Evolutionary conservation across 108 stramenopile species (phyloP).

Genomic region (Conticribra guillardii): DNA sequence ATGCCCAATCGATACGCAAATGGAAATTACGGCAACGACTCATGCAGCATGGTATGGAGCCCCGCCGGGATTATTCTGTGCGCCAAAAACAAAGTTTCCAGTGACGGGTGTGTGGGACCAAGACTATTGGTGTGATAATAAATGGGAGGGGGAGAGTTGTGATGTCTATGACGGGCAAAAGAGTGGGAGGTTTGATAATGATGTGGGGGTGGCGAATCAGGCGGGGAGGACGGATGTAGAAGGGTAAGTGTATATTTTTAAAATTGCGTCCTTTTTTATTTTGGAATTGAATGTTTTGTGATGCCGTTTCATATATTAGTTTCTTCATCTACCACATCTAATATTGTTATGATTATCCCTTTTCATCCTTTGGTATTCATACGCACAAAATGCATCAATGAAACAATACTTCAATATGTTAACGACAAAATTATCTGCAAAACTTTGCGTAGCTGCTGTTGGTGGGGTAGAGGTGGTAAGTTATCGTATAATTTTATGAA

Average conservation of each 20-base stretch:
- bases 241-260: background rate
- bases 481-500: no score
- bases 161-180: conserved; percentile 15
- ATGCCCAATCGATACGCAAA: background rate
- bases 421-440: no score
- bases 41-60: conserved; percentile 23
- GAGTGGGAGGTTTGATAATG: conserved; percentile 16
- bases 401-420: no score
- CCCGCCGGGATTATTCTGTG: conserved; percentile 19
- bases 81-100: conserved; percentile 16
- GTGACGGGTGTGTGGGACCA: conserved; percentile 18
- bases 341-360: no score
- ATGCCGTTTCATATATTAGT: no score
- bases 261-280: background rate
- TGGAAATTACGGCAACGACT: background rate
- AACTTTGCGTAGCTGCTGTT: no score
- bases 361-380: no score
- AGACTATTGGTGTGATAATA: conserved; percentile 4
- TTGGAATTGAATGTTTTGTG: background rate
- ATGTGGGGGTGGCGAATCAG: conserved; percentile 1
- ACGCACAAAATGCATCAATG: no score
- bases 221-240: conserved; percentile 16
- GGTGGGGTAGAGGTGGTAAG: no score
- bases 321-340: no score
- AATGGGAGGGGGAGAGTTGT: conserved; percentile 1